Evolutionary conservation across 805 yeast genomes (phyloP), one percentile per base, ranked within the genome.

Genomic region (Zygoascus bituminiphila): DNA sequence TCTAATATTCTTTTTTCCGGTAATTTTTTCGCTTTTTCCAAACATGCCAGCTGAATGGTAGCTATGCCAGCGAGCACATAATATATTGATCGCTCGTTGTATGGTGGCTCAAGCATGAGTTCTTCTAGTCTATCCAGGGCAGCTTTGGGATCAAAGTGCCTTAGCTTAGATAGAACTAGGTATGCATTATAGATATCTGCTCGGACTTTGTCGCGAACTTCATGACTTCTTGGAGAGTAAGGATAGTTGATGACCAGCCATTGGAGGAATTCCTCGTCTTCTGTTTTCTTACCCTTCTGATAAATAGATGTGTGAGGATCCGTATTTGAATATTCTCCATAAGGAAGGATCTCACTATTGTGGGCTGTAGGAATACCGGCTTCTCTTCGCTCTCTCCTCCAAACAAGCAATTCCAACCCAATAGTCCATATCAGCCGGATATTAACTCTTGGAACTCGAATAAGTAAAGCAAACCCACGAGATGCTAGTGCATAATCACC

Each of bases 181-280:
- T 42, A 39, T 22, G 54, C 51, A 26, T 42, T 40, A 19, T 52
- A 26, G 22, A 47, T 47, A 8, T 54, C 51, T 1, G 55, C 56
- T 9, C 48, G 47, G 14, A 37, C 42, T 23, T 35, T 35, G 6
- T 15, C 22, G 9, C 22, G 20, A 7, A 36, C 20, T 19, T 36
- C 22, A 5, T 36, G 22, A 7, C 4, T 17, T 19, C 39, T 15
- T 9, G 14, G 15, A 33, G 21, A 17, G 41, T 17, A 36, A 4
- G 57, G 60, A 42, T 37, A 57, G 29, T 51, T 50, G 24, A 55
- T 46, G 4, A 55, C 43, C 40, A 57, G 46, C 61, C 61, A 57
- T 15, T 57, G 51, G 33, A 57, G 42, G 37, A 56, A 57, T 33
- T 44, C 53, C 35, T 56, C 59, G 36, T 55, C 58, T 15, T 40